Evolutionary conservation across 768 basidiomycete species (phyloP).

Genomic region (Chalciporus piperatus): DNA sequence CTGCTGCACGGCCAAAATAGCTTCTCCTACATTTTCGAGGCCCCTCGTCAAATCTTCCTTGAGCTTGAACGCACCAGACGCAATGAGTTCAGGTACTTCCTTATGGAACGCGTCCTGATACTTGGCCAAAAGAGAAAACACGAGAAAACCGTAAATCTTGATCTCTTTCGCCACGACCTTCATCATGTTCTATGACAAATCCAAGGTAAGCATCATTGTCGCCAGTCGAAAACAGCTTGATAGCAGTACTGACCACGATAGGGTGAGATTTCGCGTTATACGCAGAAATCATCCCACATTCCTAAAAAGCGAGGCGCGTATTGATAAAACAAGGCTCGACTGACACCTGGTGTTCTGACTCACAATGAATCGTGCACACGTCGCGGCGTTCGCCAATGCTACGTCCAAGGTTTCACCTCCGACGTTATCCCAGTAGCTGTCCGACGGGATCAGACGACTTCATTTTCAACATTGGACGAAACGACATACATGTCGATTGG

Average conservation of each 20-base stretch:
- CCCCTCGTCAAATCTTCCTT: constrained; percentile 45
- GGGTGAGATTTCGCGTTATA: constrained; percentile 14
- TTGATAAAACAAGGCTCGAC: neutral
- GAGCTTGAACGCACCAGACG: constrained; percentile 46
- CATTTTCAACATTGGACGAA: neutral
- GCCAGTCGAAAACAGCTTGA: neutral
- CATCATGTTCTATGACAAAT: constrained; percentile 33
- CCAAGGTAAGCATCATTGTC: neutral
- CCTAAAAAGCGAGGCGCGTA: constrained; percentile 14
- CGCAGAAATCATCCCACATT: constrained; percentile 30
- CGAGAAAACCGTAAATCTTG: constrained; percentile 45
- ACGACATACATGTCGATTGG: constrained; percentile 47
- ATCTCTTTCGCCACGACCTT: constrained; percentile 40
- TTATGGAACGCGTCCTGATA: constrained; percentile 42
- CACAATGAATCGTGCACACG: constrained; percentile 47
- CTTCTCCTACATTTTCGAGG: constrained; percentile 40
- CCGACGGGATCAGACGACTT: neutral
- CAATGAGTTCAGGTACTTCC: constrained; percentile 39
- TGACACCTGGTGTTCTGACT: neutral
- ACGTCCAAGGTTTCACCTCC: constrained; percentile 58
- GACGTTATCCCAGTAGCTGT: constrained; percentile 42
- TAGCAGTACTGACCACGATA: constrained; percentile 6
- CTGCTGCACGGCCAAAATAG: constrained; percentile 34
- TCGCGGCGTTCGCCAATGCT: constrained; percentile 45
- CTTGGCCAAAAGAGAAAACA: constrained; percentile 28